phyloP scores from a whole-genome alignment of 306 rosid genomes.

The Acacia confusa region DNA sequence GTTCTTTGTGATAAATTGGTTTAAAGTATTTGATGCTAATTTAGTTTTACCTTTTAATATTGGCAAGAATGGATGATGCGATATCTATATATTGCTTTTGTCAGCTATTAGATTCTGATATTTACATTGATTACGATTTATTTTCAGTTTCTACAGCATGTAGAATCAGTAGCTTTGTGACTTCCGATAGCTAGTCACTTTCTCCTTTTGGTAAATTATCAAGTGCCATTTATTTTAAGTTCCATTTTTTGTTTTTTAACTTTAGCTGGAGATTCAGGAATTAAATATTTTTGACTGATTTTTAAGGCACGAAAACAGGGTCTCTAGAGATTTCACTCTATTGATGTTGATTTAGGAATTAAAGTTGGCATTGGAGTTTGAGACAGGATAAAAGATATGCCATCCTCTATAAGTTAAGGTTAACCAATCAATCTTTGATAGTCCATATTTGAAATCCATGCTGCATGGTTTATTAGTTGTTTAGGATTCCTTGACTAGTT shows the following conservation, averaged over 20 bases:
- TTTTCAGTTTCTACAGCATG: background rate
- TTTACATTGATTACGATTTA: background rate
- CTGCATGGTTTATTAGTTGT: background rate
- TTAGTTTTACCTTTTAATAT: background rate
- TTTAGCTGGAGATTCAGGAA: background rate
- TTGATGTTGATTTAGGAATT: background rate
- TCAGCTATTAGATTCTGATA: background rate
- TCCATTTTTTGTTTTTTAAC: background rate
- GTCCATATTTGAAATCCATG: background rate
- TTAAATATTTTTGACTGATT: background rate
- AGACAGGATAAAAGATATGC: background rate
- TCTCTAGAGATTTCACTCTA: background rate
- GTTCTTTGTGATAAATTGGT: background rate
- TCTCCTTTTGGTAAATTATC: background rate
- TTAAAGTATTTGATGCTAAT: background rate
- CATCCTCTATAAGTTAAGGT: background rate
- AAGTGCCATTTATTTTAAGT: background rate
- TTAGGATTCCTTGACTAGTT: background rate
- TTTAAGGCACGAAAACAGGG: background rate
- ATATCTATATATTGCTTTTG: background rate
- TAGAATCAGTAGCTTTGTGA: background rate
- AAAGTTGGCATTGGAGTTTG: background rate
- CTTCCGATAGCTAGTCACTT: background rate
- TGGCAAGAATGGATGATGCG: background rate
- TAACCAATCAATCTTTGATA: background rate